phyloP scores from a whole-genome alignment of 75 land plant species.

The Azolla pinnata region DNA sequence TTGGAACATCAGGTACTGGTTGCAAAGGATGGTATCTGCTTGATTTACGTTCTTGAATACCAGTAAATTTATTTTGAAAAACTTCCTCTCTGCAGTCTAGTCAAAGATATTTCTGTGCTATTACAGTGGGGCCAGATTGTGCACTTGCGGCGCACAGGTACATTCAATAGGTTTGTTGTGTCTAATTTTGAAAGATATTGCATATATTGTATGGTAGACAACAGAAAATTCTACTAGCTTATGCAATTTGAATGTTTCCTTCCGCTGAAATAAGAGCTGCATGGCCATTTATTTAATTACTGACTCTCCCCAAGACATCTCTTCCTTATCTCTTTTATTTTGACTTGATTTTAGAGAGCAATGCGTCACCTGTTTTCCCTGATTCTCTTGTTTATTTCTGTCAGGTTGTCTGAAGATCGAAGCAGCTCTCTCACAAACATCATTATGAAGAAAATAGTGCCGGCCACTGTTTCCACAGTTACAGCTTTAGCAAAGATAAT shows the following conservation, averaged over 20 bases:
- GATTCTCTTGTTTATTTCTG: background rate
- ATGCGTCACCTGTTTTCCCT: background rate
- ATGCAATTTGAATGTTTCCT: too few species aligned
- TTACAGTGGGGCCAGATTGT: constrained; percentile 79
- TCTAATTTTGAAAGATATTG: too few species aligned
- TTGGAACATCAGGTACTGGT: constrained; percentile 76
- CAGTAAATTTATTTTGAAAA: background rate
- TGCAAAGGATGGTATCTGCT: background rate
- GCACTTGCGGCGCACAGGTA: constrained; percentile 89
- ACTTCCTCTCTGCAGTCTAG: constrained; percentile 72
- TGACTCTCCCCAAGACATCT: too few species aligned
- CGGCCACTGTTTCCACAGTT: constrained; percentile 75
- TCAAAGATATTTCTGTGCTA: constrained; percentile 72
- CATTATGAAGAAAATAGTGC: constrained; percentile 74
- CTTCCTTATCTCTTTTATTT: too few species aligned
- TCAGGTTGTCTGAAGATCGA: constrained; percentile 80
- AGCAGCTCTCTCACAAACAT: constrained; percentile 65
- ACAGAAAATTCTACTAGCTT: too few species aligned
- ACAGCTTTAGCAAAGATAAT: constrained; percentile 63
- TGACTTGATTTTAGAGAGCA: too few species aligned
- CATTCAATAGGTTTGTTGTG: background rate
- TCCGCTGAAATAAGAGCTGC: too few species aligned
- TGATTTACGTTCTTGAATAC: background rate
- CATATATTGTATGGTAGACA: too few species aligned
- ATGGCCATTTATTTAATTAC: too few species aligned